Conservation (phyloP, 306 rosid genomes). For the Datisca glomerata region DNA sequence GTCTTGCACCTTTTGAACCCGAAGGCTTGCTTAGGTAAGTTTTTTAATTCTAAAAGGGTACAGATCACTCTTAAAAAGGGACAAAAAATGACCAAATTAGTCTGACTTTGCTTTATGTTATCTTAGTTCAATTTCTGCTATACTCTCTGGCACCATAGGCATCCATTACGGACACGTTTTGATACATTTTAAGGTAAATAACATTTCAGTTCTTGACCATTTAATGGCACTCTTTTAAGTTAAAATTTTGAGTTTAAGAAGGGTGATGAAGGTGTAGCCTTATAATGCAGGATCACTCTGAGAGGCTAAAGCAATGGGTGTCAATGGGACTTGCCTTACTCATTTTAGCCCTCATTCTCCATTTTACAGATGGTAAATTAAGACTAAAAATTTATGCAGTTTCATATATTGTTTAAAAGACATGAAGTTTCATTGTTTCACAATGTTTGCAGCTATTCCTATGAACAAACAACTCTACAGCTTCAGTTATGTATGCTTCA, state of each 20-base stretch:
- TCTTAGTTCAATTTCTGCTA: constrained; percentile 60
- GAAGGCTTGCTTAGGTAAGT: constrained; percentile 68
- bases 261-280: background rate
- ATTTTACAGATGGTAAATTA: constrained; percentile 65
- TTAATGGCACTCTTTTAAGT: no score
- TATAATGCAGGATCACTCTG: constrained; percentile 44
- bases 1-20: constrained; percentile 77
- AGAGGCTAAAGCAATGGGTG: constrained; percentile 81
- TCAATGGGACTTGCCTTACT: constrained; percentile 53
- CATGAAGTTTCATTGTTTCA: background rate
- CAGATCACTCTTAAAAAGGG: no score
- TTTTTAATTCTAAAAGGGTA: no score
- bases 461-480: constrained; percentile 84
- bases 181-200: constrained; percentile 76
- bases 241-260: no score
- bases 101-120: constrained; percentile 1
- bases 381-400: no score
- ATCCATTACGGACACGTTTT: constrained; percentile 83
- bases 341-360: constrained; percentile 56
- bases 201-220: background rate
- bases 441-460: constrained; percentile 56
- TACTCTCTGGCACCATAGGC: constrained; percentile 68
- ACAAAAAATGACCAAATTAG: background rate
- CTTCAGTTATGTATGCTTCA: constrained; percentile 83
- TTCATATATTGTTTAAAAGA: background rate